Evolutionary conservation across 176 grass and related monocot genomes (phyloP).

Genomic region (Coix lacrymajobi): DNA sequence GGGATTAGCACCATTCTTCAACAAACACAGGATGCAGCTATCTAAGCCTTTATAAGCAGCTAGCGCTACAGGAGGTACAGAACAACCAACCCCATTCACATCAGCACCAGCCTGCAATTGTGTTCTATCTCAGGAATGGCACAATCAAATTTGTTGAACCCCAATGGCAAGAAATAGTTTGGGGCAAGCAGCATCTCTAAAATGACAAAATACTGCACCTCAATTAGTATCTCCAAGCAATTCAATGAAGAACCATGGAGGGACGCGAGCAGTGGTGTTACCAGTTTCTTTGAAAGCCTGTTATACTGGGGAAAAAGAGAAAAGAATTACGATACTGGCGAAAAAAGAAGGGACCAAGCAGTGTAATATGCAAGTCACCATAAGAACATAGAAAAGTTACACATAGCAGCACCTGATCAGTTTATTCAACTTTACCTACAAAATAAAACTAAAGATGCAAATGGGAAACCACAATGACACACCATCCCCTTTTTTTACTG

Average conservation of each 20-base stretch:
- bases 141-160: not conserved
- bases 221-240: conserved; percentile 11
- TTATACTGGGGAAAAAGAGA: not conserved
- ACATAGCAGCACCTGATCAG: not conserved
- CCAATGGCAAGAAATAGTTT: not conserved
- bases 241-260: conserved; percentile 2
- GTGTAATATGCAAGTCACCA: not conserved
- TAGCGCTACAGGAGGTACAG: conserved; percentile 1
- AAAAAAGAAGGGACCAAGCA: not conserved
- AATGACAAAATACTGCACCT: not conserved
- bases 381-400: not conserved
- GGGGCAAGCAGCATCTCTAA: not conserved
- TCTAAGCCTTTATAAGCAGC: conserved; percentile 5
- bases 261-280: conserved; percentile 2
- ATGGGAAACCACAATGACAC: not conserved
- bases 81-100: conserved; percentile 1
- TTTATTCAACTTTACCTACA: not conserved
- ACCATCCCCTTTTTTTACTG: not conserved
- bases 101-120: conserved; percentile 22
- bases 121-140: not conserved
- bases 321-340: not conserved
- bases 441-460: not conserved
- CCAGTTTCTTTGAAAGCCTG: not conserved
- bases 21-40: conserved; percentile 16
- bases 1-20: conserved; percentile 1